Percentiles rank a stretch among this genome's conserved stretches.
Evolutionary conservation across 139 green algal genomes (phyloP).

Genomic region (Micractinium conductrix): DNA sequence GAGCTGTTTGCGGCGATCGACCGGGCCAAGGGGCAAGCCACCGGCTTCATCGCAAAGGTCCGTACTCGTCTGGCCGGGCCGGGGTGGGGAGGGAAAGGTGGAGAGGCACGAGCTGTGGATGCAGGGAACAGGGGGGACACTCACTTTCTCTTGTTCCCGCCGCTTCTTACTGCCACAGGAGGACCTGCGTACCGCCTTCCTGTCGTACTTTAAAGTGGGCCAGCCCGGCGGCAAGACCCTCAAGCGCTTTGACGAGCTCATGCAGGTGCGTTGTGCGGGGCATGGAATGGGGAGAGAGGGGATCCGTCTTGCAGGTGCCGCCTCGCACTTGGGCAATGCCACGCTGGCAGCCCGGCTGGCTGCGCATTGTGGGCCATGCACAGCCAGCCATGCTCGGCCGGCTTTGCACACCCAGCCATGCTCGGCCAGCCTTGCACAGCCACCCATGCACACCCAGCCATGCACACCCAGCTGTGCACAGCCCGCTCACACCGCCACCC

Average conservation of each 20-base stretch:
- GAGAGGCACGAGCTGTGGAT: too few species aligned
- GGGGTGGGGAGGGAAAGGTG: too few species aligned
- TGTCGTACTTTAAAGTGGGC: slow-evolving; percentile 58
- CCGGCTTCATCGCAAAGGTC: slow-evolving; percentile 49
- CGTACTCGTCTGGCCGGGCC: too few species aligned
- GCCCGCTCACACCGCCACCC: not conserved
- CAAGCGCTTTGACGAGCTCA: slow-evolving; percentile 58
- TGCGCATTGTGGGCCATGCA: not conserved
- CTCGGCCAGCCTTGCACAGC: not conserved
- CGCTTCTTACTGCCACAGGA: not conserved
- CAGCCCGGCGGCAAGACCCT: slow-evolving; percentile 52
- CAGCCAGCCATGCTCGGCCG: not conserved
- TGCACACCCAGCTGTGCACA: not conserved
- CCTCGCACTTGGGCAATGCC: too few species aligned
- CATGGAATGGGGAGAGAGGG: too few species aligned
- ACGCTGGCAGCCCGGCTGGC: too few species aligned
- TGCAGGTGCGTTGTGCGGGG: slow-evolving; percentile 18
- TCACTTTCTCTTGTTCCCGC: not conserved
- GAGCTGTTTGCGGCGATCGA: slow-evolving; percentile 51
- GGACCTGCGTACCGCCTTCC: slow-evolving; percentile 45
- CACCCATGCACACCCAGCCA: not conserved
- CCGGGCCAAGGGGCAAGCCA: slow-evolving; percentile 38
- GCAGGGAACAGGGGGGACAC: too few species aligned
- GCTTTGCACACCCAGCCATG: not conserved
- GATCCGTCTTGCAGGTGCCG: too few species aligned